Evolutionary conservation across 2,329 filamentous ascomycete genomes (phyloP), one percentile per base, ranked within the genome.

Genomic region (Curvularia sp.): DNA sequence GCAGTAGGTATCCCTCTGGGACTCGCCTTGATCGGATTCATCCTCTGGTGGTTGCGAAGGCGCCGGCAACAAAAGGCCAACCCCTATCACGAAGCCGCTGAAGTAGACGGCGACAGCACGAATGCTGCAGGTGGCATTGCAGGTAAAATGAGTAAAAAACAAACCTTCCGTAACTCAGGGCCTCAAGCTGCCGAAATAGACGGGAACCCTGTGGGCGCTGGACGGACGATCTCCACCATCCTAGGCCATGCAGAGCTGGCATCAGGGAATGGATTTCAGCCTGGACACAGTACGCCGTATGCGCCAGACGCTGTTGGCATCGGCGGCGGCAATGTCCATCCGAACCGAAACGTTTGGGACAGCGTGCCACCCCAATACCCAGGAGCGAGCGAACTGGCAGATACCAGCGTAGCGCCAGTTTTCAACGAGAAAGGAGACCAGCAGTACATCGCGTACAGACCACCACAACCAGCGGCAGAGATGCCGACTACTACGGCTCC

Each of bases 1-100:
- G 73, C 74, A 10, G 74, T 77, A 38, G 74, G 74, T 15, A 74
- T 77, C 48, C 74, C 74, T 5, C 67, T 77, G 43, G 72, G 55
- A 7, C 65, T 77, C 30, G 69, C 69, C 5, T 53, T 77, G 3
- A 7, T 70, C 39, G 73, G 65, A 9, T 71, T 76, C 18, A 45
- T 76, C 10, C 25, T 70, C 53, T 77, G 71, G 70, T 65, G 74
- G 30, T 42, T 74, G 34, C 73, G 71, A 55, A 75, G 74, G 61
- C 73, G 69, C 34, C 60, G 61, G 30, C 57, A 71, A 21, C 65
- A 70, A 47, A 66, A 70, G 9, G 25, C 53, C 1, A 55, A 60
- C 13, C 57, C 63, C 6, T 69, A 71, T 55, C 61, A 66, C 5
- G 46, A 66, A 12, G 55, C 64, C 2, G 47, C 64, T 2, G 65